Evolutionary conservation across 2,329 filamentous ascomycete species (phyloP).

Genomic region (Colletotrichum musae): DNA sequence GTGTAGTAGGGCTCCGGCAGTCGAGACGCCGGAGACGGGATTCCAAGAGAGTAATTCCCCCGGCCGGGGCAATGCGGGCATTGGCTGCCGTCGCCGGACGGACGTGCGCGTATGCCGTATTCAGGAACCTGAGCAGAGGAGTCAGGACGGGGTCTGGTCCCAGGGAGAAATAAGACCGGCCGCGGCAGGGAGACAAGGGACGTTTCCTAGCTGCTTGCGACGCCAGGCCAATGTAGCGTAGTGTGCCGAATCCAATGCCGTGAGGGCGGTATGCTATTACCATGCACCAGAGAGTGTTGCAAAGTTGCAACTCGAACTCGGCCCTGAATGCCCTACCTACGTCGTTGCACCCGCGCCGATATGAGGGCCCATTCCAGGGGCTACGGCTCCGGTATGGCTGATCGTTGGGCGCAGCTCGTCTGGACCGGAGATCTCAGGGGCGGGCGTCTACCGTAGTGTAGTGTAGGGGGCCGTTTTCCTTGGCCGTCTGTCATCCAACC

Average conservation of each 20-base stretch:
- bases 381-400: conserved; percentile 31
- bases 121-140: too few relatives aligned
- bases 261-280: background rate
- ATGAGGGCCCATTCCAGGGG: conserved; percentile 29
- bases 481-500: background rate
- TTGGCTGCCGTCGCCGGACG: conserved; percentile 27
- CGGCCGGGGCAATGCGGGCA: conserved; percentile 34
- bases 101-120: conserved; percentile 9
- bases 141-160: too few relatives aligned
- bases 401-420: conserved; percentile 35
- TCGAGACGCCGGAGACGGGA: conserved; percentile 36
- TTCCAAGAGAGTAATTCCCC: conserved; percentile 35
- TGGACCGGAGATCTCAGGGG: conserved; percentile 16
- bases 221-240: background rate
- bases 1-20: conserved; percentile 33
- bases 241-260: conserved; percentile 15
- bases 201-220: background rate
- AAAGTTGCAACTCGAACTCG: conserved; percentile 7
- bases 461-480: background rate
- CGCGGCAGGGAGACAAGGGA: too few relatives aligned
- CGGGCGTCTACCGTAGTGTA: background rate
- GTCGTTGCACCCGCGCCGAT: conserved; percentile 19
- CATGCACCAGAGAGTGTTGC: background rate
- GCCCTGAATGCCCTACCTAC: conserved; percentile 18
- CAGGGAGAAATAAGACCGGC: too few relatives aligned